Base-by-base conservation (phyloP, 164 flowering plant species). In the Berberis vulgaris region DNA sequence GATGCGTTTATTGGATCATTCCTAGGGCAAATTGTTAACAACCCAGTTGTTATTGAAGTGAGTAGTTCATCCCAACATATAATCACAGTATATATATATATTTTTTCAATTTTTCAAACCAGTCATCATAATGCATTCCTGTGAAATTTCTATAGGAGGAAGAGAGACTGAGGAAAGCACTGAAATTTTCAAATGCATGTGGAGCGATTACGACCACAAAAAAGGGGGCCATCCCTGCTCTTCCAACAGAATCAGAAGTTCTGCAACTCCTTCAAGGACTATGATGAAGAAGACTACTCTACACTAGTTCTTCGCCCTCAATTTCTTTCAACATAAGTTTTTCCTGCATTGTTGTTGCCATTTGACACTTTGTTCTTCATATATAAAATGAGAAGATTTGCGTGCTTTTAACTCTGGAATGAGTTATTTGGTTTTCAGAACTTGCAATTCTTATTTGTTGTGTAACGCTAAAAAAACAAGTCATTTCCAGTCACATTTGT, bases 191-290 rank as follows among this genome's bases (percentile, higher is more conserved):
- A 45, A 85, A 85, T 73, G 98, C 89, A 11, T 94, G 98, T 71
- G 98, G 97, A 61, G 98, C 98, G 54, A 84, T 94, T 50, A 91
- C 98, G 45, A 84, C 93, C 0, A 91, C 96, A 52, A 86, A 91
- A 61, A 94, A 86, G 69, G 98, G 98, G 57, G 98, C 98, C 45
- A 94, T 94, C 59, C 98, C 98, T 41, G 91, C 98, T 45, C 50
- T 44, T 50, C 46, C 50, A 54, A 56, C 11, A 42, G 11, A 58
- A 62, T 9, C 45, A 26, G 55, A 44, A 70, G 53, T 61, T 43
- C 11, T n/a, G 41, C 10, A 49, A 63, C 70, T 89, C 6, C 41
- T 87, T 45, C 71, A 39, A 60, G 54, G 65, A 65, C 43, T 5
- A 49, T 57, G 62, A 52, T 26, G 26, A 26, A 26, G 26, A 26